phyloP scores from a whole-genome alignment of 2,329 filamentous ascomycete species.

The Colletotrichum echinochloae region DNA sequence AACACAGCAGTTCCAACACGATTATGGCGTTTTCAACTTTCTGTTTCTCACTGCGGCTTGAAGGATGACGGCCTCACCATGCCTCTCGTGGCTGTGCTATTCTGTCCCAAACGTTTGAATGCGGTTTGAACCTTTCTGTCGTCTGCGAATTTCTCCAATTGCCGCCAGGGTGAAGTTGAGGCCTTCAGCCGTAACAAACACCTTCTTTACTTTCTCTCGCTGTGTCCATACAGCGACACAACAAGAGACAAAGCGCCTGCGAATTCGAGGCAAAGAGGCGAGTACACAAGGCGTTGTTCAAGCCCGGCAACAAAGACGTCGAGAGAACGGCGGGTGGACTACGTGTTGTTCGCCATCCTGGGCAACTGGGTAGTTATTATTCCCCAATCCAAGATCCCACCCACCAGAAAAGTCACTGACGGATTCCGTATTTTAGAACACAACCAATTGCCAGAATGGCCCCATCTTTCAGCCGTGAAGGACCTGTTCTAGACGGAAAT shows the following conservation, averaged over 20 bases:
- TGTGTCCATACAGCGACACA: background rate
- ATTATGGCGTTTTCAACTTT: background rate
- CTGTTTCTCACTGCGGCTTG: background rate
- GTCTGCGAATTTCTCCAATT: too few species aligned
- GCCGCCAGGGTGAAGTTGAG: too few species aligned
- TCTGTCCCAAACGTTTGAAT: background rate
- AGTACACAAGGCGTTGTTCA: constrained; percentile 23
- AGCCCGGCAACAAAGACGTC: background rate
- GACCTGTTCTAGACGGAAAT: too few species aligned
- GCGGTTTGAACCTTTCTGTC: accelerated
- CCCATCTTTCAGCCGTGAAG: background rate
- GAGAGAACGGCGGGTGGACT: background rate
- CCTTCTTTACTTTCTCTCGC: background rate
- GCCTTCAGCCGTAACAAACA: background rate
- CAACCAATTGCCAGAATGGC: background rate
- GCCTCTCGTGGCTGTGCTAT: background rate
- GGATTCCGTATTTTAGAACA: background rate
- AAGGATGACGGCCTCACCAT: background rate
- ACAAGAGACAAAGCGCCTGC: background rate
- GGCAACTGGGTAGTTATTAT: background rate
- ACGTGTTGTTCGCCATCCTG: background rate
- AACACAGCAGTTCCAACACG: background rate
- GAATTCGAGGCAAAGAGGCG: too few species aligned
- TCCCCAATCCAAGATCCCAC: background rate
- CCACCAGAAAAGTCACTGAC: background rate